Conservation (phyloP, 2,329 filamentous ascomycete genomes). For the Whalleya microplaca region DNA sequence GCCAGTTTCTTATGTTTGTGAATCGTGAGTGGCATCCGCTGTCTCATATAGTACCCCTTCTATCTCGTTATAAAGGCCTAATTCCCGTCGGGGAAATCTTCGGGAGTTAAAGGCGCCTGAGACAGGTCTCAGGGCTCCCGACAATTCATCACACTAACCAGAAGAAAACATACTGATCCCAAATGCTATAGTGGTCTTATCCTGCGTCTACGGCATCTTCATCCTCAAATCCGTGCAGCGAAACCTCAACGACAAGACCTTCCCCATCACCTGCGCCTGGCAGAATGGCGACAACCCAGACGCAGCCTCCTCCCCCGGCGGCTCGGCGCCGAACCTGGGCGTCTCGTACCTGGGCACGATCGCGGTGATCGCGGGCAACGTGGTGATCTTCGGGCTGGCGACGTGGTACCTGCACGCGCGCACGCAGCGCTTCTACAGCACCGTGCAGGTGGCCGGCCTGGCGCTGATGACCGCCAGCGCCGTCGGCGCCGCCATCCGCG, state of each 20-base stretch:
- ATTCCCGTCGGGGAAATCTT: too few species aligned
- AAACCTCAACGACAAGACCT: constrained; percentile 52
- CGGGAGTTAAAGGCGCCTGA: too few species aligned
- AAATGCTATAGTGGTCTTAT: constrained; percentile 49
- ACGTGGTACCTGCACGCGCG: constrained; percentile 68
- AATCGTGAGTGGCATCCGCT: constrained; percentile 42
- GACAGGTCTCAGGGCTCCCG: too few species aligned
- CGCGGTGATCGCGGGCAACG: constrained; percentile 62
- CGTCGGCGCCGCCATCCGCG: constrained; percentile 60
- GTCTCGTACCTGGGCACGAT: constrained; percentile 63
- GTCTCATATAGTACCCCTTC: too few species aligned
- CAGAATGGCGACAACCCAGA: constrained; percentile 33
- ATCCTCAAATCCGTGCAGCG: constrained; percentile 58
- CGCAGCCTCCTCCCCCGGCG: constrained; percentile 38
- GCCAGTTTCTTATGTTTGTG: constrained; percentile 67
- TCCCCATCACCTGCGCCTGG: constrained; percentile 66
- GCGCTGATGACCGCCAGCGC: constrained; percentile 61
- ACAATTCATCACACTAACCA: too few species aligned
- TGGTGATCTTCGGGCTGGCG: constrained; percentile 59
- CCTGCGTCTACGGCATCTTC: constrained; percentile 58
- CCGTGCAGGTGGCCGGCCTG: constrained; percentile 56
- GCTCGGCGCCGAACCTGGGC: constrained; percentile 43
- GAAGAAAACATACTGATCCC: too few species aligned
- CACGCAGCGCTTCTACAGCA: constrained; percentile 56
- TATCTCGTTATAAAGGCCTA: too few species aligned